Conservation (phyloP, 345 rosid genomes). For the Salix suchowensis region DNA sequence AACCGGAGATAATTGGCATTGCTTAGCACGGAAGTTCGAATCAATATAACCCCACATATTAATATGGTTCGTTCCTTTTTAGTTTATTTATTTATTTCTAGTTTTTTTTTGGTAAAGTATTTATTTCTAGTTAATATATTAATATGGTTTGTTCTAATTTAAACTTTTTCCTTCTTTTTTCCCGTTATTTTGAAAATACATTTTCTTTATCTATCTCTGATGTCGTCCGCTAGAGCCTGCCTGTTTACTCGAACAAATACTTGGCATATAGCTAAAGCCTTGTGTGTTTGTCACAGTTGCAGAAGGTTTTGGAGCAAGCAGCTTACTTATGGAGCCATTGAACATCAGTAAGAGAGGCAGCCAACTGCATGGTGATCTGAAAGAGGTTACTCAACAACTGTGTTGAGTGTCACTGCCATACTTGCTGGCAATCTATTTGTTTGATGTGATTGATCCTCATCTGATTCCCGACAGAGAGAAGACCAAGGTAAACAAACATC, state of each 20-base stretch:
- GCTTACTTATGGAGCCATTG: background rate
- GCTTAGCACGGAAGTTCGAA: background rate
- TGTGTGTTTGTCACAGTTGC: background rate
- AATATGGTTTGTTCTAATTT: no score
- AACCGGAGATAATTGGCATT: background rate
- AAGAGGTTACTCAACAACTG: background rate
- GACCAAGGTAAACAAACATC: background rate
- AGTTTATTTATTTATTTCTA: no score
- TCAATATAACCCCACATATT: no score
- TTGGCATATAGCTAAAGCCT: no score
- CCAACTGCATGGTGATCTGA: background rate
- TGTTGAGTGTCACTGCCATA: background rate
- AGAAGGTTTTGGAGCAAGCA: background rate
- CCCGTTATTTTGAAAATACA: no score
- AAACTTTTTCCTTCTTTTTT: no score
- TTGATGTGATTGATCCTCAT: background rate
- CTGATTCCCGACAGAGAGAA: background rate
- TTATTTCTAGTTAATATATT: background rate
- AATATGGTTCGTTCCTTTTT: no score
- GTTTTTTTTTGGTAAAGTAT: no score
- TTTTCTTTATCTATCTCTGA: background rate
- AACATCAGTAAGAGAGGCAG: background rate
- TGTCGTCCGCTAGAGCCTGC: no score
- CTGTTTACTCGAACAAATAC: no score
- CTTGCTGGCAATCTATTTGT: background rate